Evolutionary conservation across 2,329 filamentous ascomycete species (phyloP).

Genomic region (Calcarisporium arbuscula): DNA sequence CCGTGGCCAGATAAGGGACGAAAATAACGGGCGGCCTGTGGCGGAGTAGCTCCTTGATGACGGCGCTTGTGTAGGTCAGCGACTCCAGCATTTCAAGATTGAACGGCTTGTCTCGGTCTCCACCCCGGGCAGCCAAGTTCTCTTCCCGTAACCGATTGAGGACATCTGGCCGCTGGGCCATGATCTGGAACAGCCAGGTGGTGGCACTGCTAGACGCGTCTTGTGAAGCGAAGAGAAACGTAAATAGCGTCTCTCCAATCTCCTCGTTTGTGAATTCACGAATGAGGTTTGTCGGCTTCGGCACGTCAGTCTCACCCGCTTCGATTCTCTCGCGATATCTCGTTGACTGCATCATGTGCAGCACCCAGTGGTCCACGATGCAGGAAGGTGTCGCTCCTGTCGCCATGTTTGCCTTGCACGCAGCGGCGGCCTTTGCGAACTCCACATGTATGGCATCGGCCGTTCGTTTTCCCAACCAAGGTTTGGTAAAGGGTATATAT

Average conservation of each 20-base stretch:
- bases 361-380: conserved; percentile 73
- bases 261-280: conserved; percentile 44
- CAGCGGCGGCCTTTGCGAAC: conserved; percentile 65
- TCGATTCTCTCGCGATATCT: conserved; percentile 58
- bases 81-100: conserved; percentile 41
- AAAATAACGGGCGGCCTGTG: conserved; percentile 48
- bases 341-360: conserved; percentile 66
- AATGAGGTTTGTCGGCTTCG: conserved; percentile 41
- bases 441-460: conserved; percentile 65
- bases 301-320: conserved; percentile 39
- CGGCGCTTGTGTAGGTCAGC: conserved; percentile 44
- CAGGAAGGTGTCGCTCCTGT: conserved; percentile 62
- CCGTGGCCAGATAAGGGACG: conserved; percentile 44
- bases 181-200: conserved; percentile 45
- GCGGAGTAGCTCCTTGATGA: conserved; percentile 47
- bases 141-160: conserved; percentile 38
- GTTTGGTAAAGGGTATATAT: conserved; percentile 69
- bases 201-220: conserved; percentile 48
- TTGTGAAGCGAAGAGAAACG: conserved; percentile 47
- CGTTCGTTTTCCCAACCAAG: conserved; percentile 70
- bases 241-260: conserved; percentile 44
- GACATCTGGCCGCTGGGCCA: conserved; percentile 44
- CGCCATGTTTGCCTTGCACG: conserved; percentile 66
- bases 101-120: conserved; percentile 33
- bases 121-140: conserved; percentile 36